phyloP scores from a whole-genome alignment of 345 rosid species.

The Lepidium aucheri region DNA sequence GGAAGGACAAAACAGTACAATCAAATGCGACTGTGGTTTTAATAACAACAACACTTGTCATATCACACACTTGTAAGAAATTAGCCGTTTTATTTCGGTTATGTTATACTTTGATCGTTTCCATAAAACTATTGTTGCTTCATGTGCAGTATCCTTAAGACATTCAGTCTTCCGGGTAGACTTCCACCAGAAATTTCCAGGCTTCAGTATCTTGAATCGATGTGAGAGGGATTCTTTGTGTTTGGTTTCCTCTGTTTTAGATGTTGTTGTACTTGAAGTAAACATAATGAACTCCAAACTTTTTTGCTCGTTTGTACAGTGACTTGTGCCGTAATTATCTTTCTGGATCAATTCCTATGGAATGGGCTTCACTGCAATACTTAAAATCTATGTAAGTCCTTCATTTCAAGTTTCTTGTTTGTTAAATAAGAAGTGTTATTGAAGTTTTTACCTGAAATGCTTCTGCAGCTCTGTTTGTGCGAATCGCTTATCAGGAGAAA shows the following conservation, averaged over 20 bases:
- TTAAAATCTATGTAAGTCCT: conserved; percentile 41
- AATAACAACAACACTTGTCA: conserved; percentile 26
- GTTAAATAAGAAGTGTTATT: neutral
- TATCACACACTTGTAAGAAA: conserved; percentile 27
- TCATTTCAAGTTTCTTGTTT: conserved; percentile 1
- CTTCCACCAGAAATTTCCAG: conserved; percentile 52
- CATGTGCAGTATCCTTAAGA: conserved; percentile 38
- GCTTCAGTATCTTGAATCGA: conserved; percentile 43
- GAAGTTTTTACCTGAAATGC: neutral
- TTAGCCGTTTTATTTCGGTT: neutral
- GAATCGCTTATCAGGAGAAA: conserved; percentile 48
- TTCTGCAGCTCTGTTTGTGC: conserved; percentile 39
- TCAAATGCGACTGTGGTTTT: conserved; percentile 22
- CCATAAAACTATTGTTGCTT: neutral
- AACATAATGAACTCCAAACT: neutral
- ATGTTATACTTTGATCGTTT: neutral
- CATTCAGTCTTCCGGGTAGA: conserved; percentile 51
- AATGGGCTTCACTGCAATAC: conserved; percentile 45
- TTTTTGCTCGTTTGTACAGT: conserved; percentile 27
- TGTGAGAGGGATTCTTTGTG: conserved; percentile 35
- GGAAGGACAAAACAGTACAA: conserved; percentile 22
- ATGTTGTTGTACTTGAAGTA: neutral
- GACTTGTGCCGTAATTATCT: conserved; percentile 54
- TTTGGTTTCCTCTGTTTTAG: neutral
- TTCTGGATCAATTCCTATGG: conserved; percentile 45